These are phyloP conservation scores for Amanita exitialis DNA, from an alignment of 768 basidiomycete species.

Conservation along the genomic window DNA sequence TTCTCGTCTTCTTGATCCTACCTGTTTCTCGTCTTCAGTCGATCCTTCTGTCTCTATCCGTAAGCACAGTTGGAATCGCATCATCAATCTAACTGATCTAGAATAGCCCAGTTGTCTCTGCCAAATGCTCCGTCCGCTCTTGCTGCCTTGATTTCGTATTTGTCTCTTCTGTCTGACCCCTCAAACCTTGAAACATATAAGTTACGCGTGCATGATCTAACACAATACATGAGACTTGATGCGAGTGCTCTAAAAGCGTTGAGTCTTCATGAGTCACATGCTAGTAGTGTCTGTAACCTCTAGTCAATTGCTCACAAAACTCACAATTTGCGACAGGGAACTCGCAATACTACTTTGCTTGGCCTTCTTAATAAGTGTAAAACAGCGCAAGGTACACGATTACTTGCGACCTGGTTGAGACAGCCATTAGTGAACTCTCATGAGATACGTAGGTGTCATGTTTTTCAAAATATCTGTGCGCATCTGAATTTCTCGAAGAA, in stretches of 20 bases:
- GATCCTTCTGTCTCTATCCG: constrained; percentile 45
- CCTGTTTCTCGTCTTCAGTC: constrained; percentile 29
- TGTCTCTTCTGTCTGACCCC: constrained; percentile 68
- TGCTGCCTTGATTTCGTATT: constrained; percentile 73
- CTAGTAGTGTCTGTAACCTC: constrained; percentile 18
- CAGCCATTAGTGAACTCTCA: constrained; percentile 93
- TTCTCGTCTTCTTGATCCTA: constrained; percentile 51
- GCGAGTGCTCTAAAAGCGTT: constrained; percentile 89
- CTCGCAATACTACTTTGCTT: constrained; percentile 79
- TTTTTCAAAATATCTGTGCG: background rate
- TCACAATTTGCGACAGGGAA: constrained; percentile 27
- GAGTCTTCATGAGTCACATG: constrained; percentile 68
- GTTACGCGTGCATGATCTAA: constrained; percentile 80
- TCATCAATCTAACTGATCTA: background rate
- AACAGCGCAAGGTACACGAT: constrained; percentile 84
- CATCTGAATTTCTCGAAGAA: constrained; percentile 29
- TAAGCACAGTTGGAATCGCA: constrained; percentile 14
- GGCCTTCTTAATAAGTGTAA: constrained; percentile 93
- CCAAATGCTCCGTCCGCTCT: constrained; percentile 74
- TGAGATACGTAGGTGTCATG: constrained; percentile 63
- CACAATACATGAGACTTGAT: constrained; percentile 93
- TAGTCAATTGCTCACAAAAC: background rate
- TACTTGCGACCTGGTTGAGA: constrained; percentile 89
- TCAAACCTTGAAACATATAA: constrained; percentile 74
- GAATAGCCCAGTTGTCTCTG: constrained; percentile 64